These are phyloP conservation scores for Cladosporium sp. DNA, from an alignment of 2,329 filamentous ascomycete genomes.

Conservation along the genomic window DNA sequence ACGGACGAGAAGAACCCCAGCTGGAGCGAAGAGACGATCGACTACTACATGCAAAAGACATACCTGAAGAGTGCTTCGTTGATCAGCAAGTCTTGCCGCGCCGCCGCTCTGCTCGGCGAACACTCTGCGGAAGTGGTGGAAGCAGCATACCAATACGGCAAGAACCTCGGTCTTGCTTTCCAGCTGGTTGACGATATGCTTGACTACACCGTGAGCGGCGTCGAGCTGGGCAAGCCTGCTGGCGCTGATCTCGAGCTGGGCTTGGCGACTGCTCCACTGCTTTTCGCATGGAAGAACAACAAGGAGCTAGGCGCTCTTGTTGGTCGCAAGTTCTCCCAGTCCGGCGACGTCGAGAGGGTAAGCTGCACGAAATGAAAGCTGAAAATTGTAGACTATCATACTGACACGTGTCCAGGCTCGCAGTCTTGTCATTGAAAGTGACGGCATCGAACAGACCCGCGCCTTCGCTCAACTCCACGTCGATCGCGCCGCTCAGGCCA, in stretches of 20 bases:
- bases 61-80: conserved; percentile 95
- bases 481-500: conserved; percentile 80
- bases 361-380: conserved; percentile 31
- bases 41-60: conserved; percentile 96
- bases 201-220: conserved; percentile 83
- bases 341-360: conserved; percentile 83
- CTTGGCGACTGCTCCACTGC: conserved; percentile 83
- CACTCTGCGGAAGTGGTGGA: conserved; percentile 76
- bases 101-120: conserved; percentile 79
- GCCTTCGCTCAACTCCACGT: conserved; percentile 87
- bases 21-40: conserved; percentile 83
- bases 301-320: conserved; percentile 81
- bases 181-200: conserved; percentile 97
- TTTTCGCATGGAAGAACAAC: conserved; percentile 85
- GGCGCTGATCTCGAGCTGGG: conserved; percentile 92
- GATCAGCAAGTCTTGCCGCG: conserved; percentile 93
- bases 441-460: conserved; percentile 88
- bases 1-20: conserved; percentile 76
- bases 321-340: conserved; percentile 78
- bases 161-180: conserved; percentile 90
- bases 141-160: conserved; percentile 85
- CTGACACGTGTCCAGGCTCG: conserved; percentile 61
- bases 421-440: conserved; percentile 73
- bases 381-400: neutral
- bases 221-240: conserved; percentile 88